Percentiles rank a stretch among this genome's conserved stretches.
Conservation (phyloP, 345 rosid species). For the Ceriops zippeliana region DNA sequence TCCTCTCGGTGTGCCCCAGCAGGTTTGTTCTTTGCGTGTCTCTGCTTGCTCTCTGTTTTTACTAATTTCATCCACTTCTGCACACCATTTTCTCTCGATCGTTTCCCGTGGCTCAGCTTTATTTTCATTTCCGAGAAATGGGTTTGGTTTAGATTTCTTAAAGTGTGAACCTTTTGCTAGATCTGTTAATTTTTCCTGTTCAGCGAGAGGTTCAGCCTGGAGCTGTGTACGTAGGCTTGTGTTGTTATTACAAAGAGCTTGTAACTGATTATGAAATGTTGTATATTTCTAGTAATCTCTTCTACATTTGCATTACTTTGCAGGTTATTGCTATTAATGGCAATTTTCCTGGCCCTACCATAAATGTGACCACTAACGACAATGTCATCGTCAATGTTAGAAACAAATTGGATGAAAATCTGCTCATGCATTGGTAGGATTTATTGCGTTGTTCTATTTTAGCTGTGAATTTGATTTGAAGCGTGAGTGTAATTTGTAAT, state of each 20-base stretch:
- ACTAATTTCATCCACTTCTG: not conserved
- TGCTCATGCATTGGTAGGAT: constrained; percentile 82
- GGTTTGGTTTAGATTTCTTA: constrained; percentile 22
- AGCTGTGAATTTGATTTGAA: not conserved
- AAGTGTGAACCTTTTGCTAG: constrained; percentile 45
- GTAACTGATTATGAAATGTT: constrained; percentile 12
- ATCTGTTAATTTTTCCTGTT: constrained; percentile 35
- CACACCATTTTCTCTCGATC: constrained; percentile 7
- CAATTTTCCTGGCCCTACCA: constrained; percentile 85
- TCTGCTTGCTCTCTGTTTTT: constrained; percentile 3
- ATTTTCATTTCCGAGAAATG: constrained; percentile 16
- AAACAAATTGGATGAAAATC: constrained; percentile 79
- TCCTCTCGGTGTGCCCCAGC: constrained; percentile 92
- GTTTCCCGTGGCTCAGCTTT: constrained; percentile 23
- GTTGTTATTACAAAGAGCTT: constrained; percentile 9
- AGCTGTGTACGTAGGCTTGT: constrained; percentile 13
- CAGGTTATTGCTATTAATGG: constrained; percentile 97
- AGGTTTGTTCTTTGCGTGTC: constrained; percentile 51
- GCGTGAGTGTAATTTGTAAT: not conserved
- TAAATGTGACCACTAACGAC: constrained; percentile 88
- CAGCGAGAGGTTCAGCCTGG: constrained; percentile 1
- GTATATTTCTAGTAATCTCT: constrained; percentile 8
- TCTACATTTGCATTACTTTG: constrained; percentile 23
- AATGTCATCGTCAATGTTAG: constrained; percentile 78
- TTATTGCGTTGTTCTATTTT: constrained; percentile 2